Evolutionary conservation across 2,329 filamentous ascomycete genomes (phyloP).

Genomic region (Acarospora socialis): DNA sequence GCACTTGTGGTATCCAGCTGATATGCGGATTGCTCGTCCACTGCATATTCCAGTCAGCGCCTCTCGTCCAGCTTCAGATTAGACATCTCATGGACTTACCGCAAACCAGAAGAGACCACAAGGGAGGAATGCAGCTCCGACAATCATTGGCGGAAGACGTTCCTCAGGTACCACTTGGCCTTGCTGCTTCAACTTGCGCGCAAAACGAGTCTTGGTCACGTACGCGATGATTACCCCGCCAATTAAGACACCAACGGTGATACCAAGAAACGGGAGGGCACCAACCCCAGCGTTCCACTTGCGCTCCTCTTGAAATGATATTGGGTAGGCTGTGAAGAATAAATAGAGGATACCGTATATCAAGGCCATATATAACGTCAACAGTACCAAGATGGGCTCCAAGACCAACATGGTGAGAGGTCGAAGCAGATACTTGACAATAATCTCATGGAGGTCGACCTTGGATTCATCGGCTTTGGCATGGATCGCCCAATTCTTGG

Average conservation of each 20-base stretch:
- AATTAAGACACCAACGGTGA: slow-evolving; percentile 27
- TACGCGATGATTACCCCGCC: slow-evolving; percentile 20
- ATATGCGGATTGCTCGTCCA: slow-evolving; percentile 35
- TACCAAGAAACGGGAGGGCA: slow-evolving; percentile 29
- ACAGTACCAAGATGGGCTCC: slow-evolving; percentile 13
- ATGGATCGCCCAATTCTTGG: slow-evolving; percentile 21
- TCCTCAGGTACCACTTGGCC: slow-evolving; percentile 29
- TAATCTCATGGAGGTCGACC: slow-evolving; percentile 6
- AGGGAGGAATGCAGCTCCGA: slow-evolving; percentile 34
- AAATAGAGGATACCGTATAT: slow-evolving; percentile 33
- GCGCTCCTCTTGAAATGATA: slow-evolving; percentile 28
- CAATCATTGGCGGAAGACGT: slow-evolving; percentile 34
- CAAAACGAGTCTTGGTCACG: slow-evolving; percentile 23
- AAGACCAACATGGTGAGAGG: slow-evolving; percentile 12
- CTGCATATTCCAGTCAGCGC: too few relatives aligned
- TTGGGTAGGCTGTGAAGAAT: slow-evolving; percentile 35
- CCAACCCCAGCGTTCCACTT: slow-evolving; percentile 27
- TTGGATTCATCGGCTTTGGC: slow-evolving; percentile 16
- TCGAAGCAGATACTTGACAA: slow-evolving; percentile 11
- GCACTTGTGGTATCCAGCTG: slow-evolving; percentile 28
- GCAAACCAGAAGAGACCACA: slow-evolving; percentile 39
- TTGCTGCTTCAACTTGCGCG: slow-evolving; percentile 18
- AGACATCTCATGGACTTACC: too few relatives aligned
- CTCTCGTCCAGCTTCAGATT: too few relatives aligned
- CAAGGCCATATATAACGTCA: slow-evolving; percentile 22